Evolutionary conservation across 139 green algal genomes (phyloP).

Genomic region (Volvox reticuliferus): DNA sequence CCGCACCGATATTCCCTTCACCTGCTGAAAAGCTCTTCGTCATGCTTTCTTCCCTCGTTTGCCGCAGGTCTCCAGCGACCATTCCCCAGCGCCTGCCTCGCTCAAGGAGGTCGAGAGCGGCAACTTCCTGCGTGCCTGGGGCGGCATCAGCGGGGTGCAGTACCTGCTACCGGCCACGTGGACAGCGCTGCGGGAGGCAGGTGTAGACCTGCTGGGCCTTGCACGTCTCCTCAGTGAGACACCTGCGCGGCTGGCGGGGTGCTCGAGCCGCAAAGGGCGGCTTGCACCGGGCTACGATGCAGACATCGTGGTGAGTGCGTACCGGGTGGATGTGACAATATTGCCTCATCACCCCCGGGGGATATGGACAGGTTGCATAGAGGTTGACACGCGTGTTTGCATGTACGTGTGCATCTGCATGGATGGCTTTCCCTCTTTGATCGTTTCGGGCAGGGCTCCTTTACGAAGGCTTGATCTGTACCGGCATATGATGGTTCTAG

Average conservation of each 20-base stretch:
- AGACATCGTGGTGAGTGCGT: conserved; percentile 85
- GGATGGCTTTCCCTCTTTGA: too few relatives aligned
- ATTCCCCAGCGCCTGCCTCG: conserved; percentile 85
- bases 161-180: conserved; percentile 89
- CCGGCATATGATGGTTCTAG: too few relatives aligned
- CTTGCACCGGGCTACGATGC: conserved; percentile 84
- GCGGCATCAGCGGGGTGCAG: conserved; percentile 92
- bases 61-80: conserved; percentile 79
- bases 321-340: too few relatives aligned
- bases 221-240: conserved; percentile 63
- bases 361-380: too few relatives aligned
- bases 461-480: too few relatives aligned
- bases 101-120: conserved; percentile 88
- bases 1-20: too few relatives aligned
- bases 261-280: conserved; percentile 77
- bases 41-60: too few relatives aligned
- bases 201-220: conserved; percentile 49
- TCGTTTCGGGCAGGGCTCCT: too few relatives aligned
- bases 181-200: conserved; percentile 64
- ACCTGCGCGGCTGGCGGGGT: conserved; percentile 77
- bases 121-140: conserved; percentile 94
- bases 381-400: too few relatives aligned
- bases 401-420: too few relatives aligned
- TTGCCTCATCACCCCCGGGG: too few relatives aligned
- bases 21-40: too few relatives aligned